These are phyloP conservation scores for Candida hungchunana DNA, from an alignment of 805 yeast species.

Conservation along the genomic window DNA sequence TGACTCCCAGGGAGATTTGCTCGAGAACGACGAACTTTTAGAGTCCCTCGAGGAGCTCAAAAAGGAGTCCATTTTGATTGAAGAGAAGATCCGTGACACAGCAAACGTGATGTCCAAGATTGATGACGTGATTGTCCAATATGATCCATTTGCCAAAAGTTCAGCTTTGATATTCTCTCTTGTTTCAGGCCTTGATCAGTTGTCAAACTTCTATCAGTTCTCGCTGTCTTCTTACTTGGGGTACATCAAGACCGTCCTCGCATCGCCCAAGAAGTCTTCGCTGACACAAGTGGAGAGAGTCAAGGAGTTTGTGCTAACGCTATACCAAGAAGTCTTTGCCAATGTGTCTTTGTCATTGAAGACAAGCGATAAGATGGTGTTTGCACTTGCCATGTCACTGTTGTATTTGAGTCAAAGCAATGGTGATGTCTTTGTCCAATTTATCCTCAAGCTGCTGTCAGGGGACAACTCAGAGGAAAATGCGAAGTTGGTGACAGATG, in stretches of 20 bases:
- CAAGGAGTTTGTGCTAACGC: constrained; percentile 28
- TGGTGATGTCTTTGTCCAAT: constrained; percentile 14
- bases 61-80: constrained; percentile 51
- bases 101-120: constrained; percentile 50
- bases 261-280: not conserved
- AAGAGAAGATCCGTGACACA: constrained; percentile 50
- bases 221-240: constrained; percentile 42
- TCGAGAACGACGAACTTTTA: constrained; percentile 63
- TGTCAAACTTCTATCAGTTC: constrained; percentile 58
- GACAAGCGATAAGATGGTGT: constrained; percentile 28
- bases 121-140: constrained; percentile 43
- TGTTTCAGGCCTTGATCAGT: constrained; percentile 36
- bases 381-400: constrained; percentile 38
- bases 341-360: constrained; percentile 40
- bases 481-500: constrained; percentile 12
- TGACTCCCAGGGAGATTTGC: constrained; percentile 52
- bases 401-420: constrained; percentile 21
- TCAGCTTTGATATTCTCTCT: constrained; percentile 48
- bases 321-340: constrained; percentile 47
- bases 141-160: constrained; percentile 50
- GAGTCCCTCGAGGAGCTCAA: constrained; percentile 63
- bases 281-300: constrained; percentile 19
- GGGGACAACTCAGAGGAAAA: not conserved
- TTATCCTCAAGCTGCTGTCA: constrained; percentile 10
- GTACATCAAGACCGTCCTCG: constrained; percentile 32